phyloP scores from a whole-genome alignment of 2,329 filamentous ascomycete genomes.

The Colletotrichum phormii region DNA sequence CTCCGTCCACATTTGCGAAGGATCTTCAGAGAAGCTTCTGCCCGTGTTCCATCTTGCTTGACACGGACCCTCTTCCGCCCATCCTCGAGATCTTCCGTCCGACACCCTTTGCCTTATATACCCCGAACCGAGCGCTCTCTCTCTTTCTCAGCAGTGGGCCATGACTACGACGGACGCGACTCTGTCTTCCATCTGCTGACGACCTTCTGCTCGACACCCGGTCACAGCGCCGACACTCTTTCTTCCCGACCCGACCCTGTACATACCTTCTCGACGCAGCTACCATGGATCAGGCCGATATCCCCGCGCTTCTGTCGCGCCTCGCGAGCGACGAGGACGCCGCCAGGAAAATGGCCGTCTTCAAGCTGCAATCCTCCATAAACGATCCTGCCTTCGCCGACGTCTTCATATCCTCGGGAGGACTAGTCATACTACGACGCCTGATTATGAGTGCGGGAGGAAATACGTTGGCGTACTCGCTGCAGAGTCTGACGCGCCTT shows the following conservation, averaged over 20 bases:
- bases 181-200: conserved; percentile 22
- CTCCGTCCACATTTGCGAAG: background rate
- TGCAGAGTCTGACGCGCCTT: conserved; percentile 88
- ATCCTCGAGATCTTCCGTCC: conserved; percentile 17
- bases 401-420: conserved; percentile 91
- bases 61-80: conserved; percentile 24
- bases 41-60: conserved; percentile 19
- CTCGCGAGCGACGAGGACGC: conserved; percentile 83
- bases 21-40: conserved; percentile 26
- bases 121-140: background rate
- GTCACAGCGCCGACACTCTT: conserved; percentile 20
- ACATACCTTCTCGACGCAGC: background rate
- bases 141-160: conserved; percentile 8
- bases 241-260: conserved; percentile 7
- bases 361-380: conserved; percentile 95
- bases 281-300: conserved; percentile 74
- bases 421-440: conserved; percentile 82
- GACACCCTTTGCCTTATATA: conserved; percentile 26
- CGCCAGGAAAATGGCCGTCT: conserved; percentile 97
- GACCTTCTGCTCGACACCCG: conserved; percentile 23
- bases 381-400: conserved; percentile 97
- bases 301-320: conserved; percentile 73
- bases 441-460: conserved; percentile 87
- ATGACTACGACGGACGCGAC: conserved; percentile 28
- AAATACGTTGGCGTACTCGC: conserved; percentile 94